These are phyloP conservation scores for Tetracentron sinense DNA, from an alignment of 164 flowering plant species.

Conservation along the genomic window DNA sequence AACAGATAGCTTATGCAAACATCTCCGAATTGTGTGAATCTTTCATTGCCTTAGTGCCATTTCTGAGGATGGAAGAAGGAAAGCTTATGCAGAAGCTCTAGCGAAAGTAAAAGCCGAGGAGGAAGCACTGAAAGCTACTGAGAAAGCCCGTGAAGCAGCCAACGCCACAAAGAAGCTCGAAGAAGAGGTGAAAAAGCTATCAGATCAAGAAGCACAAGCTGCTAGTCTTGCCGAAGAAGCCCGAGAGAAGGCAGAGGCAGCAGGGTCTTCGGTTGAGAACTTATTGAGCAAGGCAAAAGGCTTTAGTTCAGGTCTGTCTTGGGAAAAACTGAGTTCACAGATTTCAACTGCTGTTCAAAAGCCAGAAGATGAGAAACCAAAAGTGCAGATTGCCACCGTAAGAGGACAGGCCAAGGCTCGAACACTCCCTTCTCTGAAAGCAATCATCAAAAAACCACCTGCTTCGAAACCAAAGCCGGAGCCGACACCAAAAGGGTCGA, in stretches of 20 bases:
- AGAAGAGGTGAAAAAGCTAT: constrained; percentile 52
- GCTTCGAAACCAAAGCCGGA: too few species aligned
- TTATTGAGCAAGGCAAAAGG: constrained; percentile 57
- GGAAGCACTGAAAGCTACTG: constrained; percentile 53
- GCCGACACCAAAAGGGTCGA: constrained; percentile 18
- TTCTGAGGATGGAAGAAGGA: constrained; percentile 89
- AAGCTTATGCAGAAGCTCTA: constrained; percentile 60
- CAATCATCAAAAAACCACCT: constrained; percentile 45
- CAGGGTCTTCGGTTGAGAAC: constrained; percentile 55
- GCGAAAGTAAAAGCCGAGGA: constrained; percentile 83
- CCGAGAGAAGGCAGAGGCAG: constrained; percentile 55
- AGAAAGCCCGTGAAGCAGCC: constrained; percentile 63
- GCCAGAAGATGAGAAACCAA: constrained; percentile 35
- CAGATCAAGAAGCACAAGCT: constrained; percentile 48
- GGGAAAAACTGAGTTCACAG: constrained; percentile 71
- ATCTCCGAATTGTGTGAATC: too few species aligned
- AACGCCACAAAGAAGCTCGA: constrained; percentile 55
- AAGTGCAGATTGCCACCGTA: constrained; percentile 78
- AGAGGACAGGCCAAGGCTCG: constrained; percentile 87
- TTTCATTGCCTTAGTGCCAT: too few species aligned
- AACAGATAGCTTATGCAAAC: too few species aligned
- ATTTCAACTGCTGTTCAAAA: constrained; percentile 43
- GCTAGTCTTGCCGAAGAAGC: constrained; percentile 58
- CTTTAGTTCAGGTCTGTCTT: constrained; percentile 48
- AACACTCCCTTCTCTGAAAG: constrained; percentile 52